Evolutionary conservation across 1,284 basidiomycete genomes (phyloP).

Genomic region (Cryptococcus amylolentus): DNA sequence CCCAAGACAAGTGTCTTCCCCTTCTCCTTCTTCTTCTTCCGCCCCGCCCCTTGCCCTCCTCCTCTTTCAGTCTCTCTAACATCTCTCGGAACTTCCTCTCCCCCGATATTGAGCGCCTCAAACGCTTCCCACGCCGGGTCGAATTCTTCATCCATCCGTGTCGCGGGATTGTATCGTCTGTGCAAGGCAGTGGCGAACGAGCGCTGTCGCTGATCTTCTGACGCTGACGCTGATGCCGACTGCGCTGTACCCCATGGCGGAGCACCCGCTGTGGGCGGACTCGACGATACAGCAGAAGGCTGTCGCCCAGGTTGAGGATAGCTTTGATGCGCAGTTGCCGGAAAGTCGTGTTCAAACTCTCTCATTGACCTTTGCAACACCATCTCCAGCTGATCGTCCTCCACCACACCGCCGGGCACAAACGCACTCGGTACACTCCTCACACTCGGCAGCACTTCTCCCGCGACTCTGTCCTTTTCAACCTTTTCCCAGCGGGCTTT

Average conservation of each 20-base stretch:
- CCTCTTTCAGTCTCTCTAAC: conserved; percentile 2
- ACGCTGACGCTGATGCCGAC: not conserved
- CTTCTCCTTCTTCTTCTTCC: conserved; percentile 62
- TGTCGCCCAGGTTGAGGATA: conserved; percentile 15
- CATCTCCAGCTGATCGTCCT: conserved; percentile 36
- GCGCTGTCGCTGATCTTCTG: not conserved
- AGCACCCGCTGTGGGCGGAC: not conserved
- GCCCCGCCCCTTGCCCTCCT: conserved; percentile 52
- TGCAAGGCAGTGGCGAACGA: conserved; percentile 32
- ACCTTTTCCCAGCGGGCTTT: conserved; percentile 71
- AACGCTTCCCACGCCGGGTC: conserved; percentile 78
- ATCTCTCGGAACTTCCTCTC: not conserved
- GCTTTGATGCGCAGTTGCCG: conserved; percentile 4
- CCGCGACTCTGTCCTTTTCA: conserved; percentile 57
- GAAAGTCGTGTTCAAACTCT: conserved; percentile 16
- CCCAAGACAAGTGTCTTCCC: conserved; percentile 59
- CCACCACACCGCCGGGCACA: conserved; percentile 10
- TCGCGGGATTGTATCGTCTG: conserved; percentile 21
- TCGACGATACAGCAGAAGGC: not conserved
- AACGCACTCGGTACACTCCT: conserved; percentile 13
- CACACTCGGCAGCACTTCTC: conserved; percentile 5
- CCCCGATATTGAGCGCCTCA: conserved; percentile 47
- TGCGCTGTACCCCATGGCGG: not conserved
- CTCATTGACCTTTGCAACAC: conserved; percentile 34
- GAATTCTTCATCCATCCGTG: conserved; percentile 58